Evolutionary conservation across 1,284 basidiomycete genomes (phyloP).

Genomic region (Vanrija sp.): DNA sequence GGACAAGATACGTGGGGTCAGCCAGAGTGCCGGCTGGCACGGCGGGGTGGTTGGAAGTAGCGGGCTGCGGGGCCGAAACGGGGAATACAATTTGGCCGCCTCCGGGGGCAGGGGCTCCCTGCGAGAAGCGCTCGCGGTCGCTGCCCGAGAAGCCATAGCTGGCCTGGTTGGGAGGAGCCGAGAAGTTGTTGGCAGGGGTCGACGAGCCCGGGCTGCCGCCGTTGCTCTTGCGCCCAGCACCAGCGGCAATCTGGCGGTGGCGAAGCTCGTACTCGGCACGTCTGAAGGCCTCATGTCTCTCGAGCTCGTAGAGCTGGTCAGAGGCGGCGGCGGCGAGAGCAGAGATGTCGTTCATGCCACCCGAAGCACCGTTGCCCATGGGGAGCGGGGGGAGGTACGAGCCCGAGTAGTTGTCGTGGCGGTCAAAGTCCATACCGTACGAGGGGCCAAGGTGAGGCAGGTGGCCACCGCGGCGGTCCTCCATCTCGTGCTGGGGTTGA

Average conservation of each 20-base stretch:
- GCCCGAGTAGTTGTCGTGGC: conserved; percentile 29
- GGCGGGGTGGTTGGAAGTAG: conserved; percentile 43
- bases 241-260: conserved; percentile 54
- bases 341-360: conserved; percentile 51
- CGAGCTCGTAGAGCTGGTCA: conserved; percentile 80
- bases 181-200: neutral
- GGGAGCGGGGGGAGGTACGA: conserved; percentile 30
- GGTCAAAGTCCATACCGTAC: conserved; percentile 46
- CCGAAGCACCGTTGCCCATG: conserved; percentile 18
- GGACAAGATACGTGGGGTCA: conserved; percentile 50
- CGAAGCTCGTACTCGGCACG: conserved; percentile 79
- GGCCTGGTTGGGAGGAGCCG: neutral
- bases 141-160: conserved; percentile 35
- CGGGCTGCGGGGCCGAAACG: conserved; percentile 46
- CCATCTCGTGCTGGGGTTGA: conserved; percentile 26
- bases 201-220: conserved; percentile 60
- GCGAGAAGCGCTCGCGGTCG: conserved; percentile 39
- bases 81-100: conserved; percentile 48
- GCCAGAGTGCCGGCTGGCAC: conserved; percentile 49
- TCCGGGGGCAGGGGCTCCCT: conserved; percentile 34
- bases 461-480: conserved; percentile 32
- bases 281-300: conserved; percentile 73
- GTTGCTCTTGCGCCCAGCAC: conserved; percentile 52
- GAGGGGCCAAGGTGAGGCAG: conserved; percentile 42
- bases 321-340: conserved; percentile 76